Evolutionary conservation across 2,329 filamentous ascomycete genomes (phyloP), one percentile per base, ranked within the genome.

Genomic region (Fusarium nanum): DNA sequence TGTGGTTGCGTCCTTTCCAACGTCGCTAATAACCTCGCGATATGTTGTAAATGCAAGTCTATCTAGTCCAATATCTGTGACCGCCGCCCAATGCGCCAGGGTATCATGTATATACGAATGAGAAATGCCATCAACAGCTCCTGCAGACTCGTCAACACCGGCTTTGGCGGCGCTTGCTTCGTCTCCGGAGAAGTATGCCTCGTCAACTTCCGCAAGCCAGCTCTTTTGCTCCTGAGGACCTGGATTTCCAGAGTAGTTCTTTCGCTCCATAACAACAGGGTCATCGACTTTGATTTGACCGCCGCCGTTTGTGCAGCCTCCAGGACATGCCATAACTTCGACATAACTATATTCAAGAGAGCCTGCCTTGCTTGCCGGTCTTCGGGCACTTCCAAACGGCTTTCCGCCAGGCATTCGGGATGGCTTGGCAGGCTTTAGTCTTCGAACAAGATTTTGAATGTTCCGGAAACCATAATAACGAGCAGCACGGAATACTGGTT

Each of bases 241-340:
- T 30, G 90, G 86, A 74, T 91, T 92, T 32, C 80, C 79, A 4
- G 80, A 78, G 16, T 83, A 72, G 5, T 82, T 81, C 67, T 82
- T 84, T 49, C 84, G 84, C 66, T 85, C 84, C 44, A 84, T 75
- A 12, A 91, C 81, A 14, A 89, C 82, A 9, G 92, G 88, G 78
- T 98, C 96, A 56, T 93, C 92, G 27, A 93, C 88, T 77, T 97
- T 97, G 78, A 99, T 91, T 83, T 99, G 96, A 1, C 96, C 96
- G 40, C 96, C 96, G 3, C 96, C 96, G 75, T 99, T 99, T 57
- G 96, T 99, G 82, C 96, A 99, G 5, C 96, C 96, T n/a, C 96
- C 96, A 0, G 96, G 96, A 79, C 96, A 99, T 16, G 96, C 96
- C 96, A 99, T 99, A 62, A 99, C 96, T 81, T 99, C 96, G 28